These are phyloP conservation scores for Starmerella apis DNA, from an alignment of 805 yeast species.

Conservation along the genomic window DNA sequence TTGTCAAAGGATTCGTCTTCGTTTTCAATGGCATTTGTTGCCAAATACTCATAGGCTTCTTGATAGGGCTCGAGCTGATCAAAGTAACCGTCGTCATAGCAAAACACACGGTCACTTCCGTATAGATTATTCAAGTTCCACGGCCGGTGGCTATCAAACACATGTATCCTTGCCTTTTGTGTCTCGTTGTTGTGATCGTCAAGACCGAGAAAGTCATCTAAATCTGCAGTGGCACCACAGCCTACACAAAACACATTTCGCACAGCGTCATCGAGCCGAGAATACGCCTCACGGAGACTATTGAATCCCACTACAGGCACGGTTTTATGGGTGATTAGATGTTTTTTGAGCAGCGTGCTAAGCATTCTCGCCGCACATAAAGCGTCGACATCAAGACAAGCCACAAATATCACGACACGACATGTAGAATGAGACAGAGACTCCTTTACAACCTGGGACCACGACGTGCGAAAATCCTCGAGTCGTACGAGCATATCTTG, in stretches of 20 bases:
- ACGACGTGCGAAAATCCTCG: conserved; percentile 53
- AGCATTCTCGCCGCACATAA: conserved; percentile 78
- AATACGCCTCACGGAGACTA: conserved; percentile 55
- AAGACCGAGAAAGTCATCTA: conserved; percentile 46
- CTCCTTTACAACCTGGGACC: conserved; percentile 55
- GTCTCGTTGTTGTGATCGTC: conserved; percentile 23
- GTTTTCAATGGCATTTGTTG: conserved; percentile 29
- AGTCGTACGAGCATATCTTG: conserved; percentile 62
- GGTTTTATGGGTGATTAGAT: conserved; percentile 74
- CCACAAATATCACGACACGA: conserved; percentile 72
- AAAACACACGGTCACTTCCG: conserved; percentile 62
- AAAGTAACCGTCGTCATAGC: conserved; percentile 79
- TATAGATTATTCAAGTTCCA: conserved; percentile 92
- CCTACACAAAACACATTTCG: conserved; percentile 72
- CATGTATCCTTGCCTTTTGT: conserved; percentile 47
- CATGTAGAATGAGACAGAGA: conserved; percentile 89
- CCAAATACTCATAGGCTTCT: conserved; percentile 45
- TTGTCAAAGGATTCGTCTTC: conserved; percentile 17
- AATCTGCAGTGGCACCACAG: conserved; percentile 86
- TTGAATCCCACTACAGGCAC: conserved; percentile 88
- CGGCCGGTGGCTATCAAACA: conserved; percentile 88
- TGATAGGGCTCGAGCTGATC: conserved; percentile 50
- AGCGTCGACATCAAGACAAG: conserved; percentile 86
- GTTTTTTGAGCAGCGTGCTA: conserved; percentile 59
- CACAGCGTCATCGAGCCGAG: conserved; percentile 59